Evolutionary conservation across 1,139 yeast species (phyloP).

Genomic region (Magnusiomyces starmeri): DNA sequence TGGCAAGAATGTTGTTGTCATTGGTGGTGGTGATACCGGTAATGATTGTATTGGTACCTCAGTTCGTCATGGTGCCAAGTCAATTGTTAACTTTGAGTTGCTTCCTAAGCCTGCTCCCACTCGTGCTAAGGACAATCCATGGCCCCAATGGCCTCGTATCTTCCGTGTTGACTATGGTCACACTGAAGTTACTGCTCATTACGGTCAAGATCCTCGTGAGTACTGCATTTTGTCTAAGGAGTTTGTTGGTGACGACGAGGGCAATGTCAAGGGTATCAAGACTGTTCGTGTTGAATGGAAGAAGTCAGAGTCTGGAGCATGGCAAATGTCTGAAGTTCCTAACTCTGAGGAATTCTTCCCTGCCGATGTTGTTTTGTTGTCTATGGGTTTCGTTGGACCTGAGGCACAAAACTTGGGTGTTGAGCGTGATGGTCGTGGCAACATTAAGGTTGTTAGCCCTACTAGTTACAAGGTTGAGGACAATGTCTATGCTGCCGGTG

Average conservation of each 20-base stretch:
- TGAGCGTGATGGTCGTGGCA: conserved; percentile 77
- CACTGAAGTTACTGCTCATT: conserved; percentile 87
- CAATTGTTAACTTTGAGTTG: conserved; percentile 92
- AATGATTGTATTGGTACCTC: conserved; percentile 98
- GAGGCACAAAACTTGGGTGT: conserved; percentile 75
- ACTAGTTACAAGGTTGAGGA: conserved; percentile 57
- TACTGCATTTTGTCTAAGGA: conserved; percentile 92
- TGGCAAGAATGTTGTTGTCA: conserved; percentile 89
- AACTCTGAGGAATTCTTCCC: conserved; percentile 90
- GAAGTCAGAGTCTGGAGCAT: conserved; percentile 88
- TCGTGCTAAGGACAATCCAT: conserved; percentile 93
- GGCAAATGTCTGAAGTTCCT: conserved; percentile 99
- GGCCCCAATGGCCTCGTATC: conserved; percentile 99
- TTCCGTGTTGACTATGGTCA: conserved; percentile 98
- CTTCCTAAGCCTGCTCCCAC: conserved; percentile 84
- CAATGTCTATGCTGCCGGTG: conserved; percentile 92
- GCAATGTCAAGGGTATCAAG: conserved; percentile 84
- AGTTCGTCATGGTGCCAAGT: conserved; percentile 93
- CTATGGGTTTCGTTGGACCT: conserved; percentile 98
- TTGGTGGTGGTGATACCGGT: conserved; percentile 99
- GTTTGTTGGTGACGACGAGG: conserved; percentile 89
- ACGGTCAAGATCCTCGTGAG: conserved; percentile 96
- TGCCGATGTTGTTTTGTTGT: conserved; percentile 86
- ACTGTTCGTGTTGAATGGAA: conserved; percentile 98
- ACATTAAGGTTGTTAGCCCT: conserved; percentile 51